Base-by-base conservation (phyloP, 805 yeast species). In the Candida andamanensis region DNA sequence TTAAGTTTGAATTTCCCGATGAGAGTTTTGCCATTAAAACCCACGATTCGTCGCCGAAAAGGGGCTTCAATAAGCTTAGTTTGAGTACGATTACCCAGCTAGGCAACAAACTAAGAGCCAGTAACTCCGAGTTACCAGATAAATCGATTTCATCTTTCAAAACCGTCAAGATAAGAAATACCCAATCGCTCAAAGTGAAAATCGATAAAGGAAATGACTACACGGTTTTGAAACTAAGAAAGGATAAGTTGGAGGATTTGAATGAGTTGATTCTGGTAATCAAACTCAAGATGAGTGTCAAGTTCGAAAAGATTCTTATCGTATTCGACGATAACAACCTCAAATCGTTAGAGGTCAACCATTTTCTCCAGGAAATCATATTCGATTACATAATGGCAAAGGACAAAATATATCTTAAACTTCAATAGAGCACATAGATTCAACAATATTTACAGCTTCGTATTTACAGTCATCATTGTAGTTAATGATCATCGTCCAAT, bases 301-400 rank as follows among this genome's bases (percentile, higher is more conserved):
- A n/a, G 3, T 38, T 33, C 15, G 14, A 26, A 1, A 17, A 29
- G 8, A 24, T 36, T 16, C 23, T 27, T 15, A 10, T 41, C n/a
- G 15, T 26, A 14, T 41, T 41, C 24, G 15, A 30, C 11, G 21
- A 36, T 21, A 24, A 32, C n/a, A 18, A 29, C 4, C 29, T 41
- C 14, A 36, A 29, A 16, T 40, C 46, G 5, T 34, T 38, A 13
- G 24, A 33, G 7, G 19, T 41, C 12, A 32, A 36, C 15, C 20
- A 15, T 13, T 13, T 36, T 6, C 18, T 37, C 2, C 28, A 30
- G 7, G 43, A 37, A 22, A 27, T 39, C 13, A 35, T 39, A 6
- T 27, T 42, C 33, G 46, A 42, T 22, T 42, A 39, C 24, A 21
- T 42, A n/a, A 17, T 30, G 16, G 33, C 29, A 6, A 39, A 42